phyloP scores from a whole-genome alignment of 371 early-diverging fungal species.

The Cokeromyces recurvatus region DNA sequence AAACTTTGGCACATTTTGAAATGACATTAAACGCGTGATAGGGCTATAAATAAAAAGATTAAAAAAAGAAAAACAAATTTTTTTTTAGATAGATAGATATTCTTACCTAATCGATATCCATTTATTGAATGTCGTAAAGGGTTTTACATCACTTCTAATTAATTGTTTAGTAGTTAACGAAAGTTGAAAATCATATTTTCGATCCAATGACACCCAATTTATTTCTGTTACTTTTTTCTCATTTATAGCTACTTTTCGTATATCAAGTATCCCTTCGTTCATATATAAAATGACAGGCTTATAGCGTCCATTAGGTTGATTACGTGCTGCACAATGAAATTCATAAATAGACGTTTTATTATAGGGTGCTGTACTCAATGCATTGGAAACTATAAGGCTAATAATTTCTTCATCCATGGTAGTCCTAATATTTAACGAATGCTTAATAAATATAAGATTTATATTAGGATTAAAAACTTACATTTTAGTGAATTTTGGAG shows the following conservation, averaged over 20 bases:
- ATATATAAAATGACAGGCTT: slow-evolving; percentile 26
- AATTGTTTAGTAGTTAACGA: slow-evolving; percentile 20
- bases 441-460: background rate
- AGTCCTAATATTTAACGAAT: background rate
- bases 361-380: background rate
- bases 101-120: slow-evolving; percentile 39
- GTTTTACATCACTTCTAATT: slow-evolving; percentile 36
- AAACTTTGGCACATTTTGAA: slow-evolving; percentile 37
- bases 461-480: slow-evolving; percentile 11
- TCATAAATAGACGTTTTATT: slow-evolving; percentile 23
- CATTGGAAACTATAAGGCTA: background rate
- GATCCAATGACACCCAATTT: slow-evolving; percentile 39
- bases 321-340: slow-evolving; percentile 37
- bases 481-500: slow-evolving; percentile 33
- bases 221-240: slow-evolving; percentile 27
- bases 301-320: slow-evolving; percentile 21
- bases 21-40: slow-evolving; percentile 25
- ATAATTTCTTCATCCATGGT: background rate
- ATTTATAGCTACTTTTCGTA: slow-evolving; percentile 28
- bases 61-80: background rate
- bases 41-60: slow-evolving; percentile 28
- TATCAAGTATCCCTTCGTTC: slow-evolving; percentile 27
- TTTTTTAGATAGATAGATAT: background rate
- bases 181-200: slow-evolving; percentile 42
- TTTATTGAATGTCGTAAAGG: slow-evolving; percentile 43